Percentiles rank a stretch among this genome's conserved stretches.
These are phyloP conservation scores for Nakazawaea wickerhamii DNA, from an alignment of 805 yeast genomes.

Conservation along the genomic window DNA sequence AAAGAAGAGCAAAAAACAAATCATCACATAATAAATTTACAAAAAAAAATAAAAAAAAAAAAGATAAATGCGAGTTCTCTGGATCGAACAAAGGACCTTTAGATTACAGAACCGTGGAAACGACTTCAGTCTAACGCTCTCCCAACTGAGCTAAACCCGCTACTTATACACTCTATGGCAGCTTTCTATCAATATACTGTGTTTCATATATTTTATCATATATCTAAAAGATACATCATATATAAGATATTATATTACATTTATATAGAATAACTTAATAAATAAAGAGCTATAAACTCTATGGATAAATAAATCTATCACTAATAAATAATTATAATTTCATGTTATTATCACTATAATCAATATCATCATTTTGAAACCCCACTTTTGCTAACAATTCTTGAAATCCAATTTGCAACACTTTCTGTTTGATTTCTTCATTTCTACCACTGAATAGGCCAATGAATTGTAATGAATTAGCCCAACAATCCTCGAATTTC, in stretches of 20 bases:
- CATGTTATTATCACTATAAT: background rate
- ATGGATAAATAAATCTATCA: background rate
- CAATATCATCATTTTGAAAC: constrained; percentile 44
- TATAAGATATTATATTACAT: too few relatives aligned
- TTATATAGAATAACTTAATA: background rate
- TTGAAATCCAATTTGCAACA: constrained; percentile 42
- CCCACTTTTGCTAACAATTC: constrained; percentile 57
- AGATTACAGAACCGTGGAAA: constrained; percentile 10
- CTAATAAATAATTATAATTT: background rate
- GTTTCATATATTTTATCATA: background rate
- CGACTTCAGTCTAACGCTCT: constrained; percentile 15
- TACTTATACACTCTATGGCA: too few relatives aligned
- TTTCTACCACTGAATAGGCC: constrained; percentile 78
- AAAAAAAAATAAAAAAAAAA: constrained; percentile 1
- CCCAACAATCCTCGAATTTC: constrained; percentile 50
- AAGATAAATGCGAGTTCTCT: constrained; percentile 12
- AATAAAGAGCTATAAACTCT: background rate
- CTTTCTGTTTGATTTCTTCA: constrained; percentile 44
- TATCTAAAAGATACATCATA: background rate
- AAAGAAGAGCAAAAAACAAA: too few relatives aligned
- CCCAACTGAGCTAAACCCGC: constrained; percentile 16
- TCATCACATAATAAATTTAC: background rate
- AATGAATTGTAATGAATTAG: constrained; percentile 76
- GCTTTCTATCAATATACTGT: too few relatives aligned
- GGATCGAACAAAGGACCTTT: constrained; percentile 15